phyloP scores from a whole-genome alignment of 2,329 filamentous ascomycete species.

The Pseudocercospora fijiensis region DNA sequence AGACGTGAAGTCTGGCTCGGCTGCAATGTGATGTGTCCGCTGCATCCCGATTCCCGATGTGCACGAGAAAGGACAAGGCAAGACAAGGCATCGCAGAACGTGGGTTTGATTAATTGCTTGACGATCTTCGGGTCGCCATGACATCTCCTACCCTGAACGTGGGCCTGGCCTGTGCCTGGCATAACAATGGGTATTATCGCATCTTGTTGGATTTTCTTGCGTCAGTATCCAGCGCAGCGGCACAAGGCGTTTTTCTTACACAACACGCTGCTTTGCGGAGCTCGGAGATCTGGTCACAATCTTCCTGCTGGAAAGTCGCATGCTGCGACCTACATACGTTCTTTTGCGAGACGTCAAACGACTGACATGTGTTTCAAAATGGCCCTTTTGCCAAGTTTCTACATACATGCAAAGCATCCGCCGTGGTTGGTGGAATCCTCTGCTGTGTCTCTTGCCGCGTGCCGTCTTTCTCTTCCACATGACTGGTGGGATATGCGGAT shows the following conservation, averaged over 20 bases:
- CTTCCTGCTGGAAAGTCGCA: not conserved
- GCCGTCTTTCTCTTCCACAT: not conserved
- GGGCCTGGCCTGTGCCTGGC: too few species aligned
- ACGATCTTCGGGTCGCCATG: slow-evolving; percentile 9
- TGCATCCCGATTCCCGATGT: slow-evolving; percentile 5
- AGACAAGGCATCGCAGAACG: slow-evolving; percentile 10
- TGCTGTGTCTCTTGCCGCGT: slow-evolving; percentile 8
- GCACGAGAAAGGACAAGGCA: not conserved
- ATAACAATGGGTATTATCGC: too few species aligned
- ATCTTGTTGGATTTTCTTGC: not conserved
- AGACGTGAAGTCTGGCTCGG: slow-evolving; percentile 1
- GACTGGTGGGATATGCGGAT: slow-evolving; percentile 2
- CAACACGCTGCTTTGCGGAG: slow-evolving; percentile 8
- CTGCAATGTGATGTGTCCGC: not conserved
- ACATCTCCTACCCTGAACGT: slow-evolving; percentile 1
- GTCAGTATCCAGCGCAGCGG: slow-evolving; percentile 3
- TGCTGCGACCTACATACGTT: not conserved
- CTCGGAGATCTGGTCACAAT: slow-evolving; percentile 10
- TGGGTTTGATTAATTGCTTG: slow-evolving; percentile 23
- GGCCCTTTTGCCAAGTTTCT: not conserved
- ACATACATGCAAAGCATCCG: not conserved
- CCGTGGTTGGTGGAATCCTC: slow-evolving; percentile 2
- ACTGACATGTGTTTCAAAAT: not conserved
- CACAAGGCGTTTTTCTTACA: slow-evolving; percentile 7
- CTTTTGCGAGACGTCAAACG: not conserved